Base-by-base conservation (phyloP, 2,329 filamentous ascomycete species). In the Knoxdaviesia capensis region DNA sequence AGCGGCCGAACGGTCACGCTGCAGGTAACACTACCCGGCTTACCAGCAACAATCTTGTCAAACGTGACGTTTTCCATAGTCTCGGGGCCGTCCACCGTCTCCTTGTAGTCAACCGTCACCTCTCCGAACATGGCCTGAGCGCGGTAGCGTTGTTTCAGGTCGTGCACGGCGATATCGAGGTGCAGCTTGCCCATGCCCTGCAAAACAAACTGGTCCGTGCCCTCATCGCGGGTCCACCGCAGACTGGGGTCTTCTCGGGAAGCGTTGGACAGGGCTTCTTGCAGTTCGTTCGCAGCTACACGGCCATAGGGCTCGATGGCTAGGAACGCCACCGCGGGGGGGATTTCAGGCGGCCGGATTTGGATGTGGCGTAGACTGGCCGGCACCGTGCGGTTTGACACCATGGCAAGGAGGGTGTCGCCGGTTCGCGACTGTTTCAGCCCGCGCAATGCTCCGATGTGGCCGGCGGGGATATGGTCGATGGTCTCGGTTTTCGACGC, bases 161-260 rank as follows among this genome's bases (percentile, higher is more conserved):
- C 74, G 57, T 96, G 84, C 40, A 85, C 68, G 1, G 88, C 87
- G 40, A 98, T 90, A 52, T 98, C 90, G 1, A 98, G 68, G 58
- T 98, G 90, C 31, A 98, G 70, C 52, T 93, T 85, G 6, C 90
- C 90, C 90, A 98, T 96, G 4, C 90, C 90, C 42, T 87, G 87
- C 1, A 98, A 68, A 32, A 93, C 79, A 39, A 90, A 94, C 53
- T 94, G 86, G 2, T 90, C 90, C 1, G 84, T 87, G 56, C 94
- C 90, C 47, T 88, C 76, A 51, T 96, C 84, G 31, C 83, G 67
- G 34, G 70, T 81, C 54, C 93, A 82, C 44, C 90, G 75, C 28
- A 98, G 64, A 56, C 86, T 94, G 0, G 90, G 90, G 52, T 98
- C 90, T 61, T 98, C 90, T 50, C 90, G 69, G 1, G 93, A 72